These are phyloP conservation scores for Actinomortierella wolfii DNA, from an alignment of 371 early-diverging fungal genomes.

Conservation along the genomic window DNA sequence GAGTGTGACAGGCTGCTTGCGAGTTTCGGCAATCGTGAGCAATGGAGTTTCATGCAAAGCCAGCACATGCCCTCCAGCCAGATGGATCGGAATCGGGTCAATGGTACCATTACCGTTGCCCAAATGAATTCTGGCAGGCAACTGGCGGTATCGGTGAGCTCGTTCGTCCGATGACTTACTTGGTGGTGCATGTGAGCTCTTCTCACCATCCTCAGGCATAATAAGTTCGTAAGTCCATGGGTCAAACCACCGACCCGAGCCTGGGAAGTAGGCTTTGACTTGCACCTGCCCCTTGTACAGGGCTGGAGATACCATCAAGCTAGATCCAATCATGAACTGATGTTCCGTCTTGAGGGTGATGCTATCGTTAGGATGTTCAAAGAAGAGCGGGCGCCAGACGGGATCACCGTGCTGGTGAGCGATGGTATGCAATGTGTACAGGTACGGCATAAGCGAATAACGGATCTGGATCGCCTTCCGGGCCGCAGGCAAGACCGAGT, in stretches of 20 bases:
- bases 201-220: slow-evolving; percentile 5
- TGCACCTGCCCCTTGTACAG: slow-evolving; percentile 42
- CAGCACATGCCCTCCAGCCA: slow-evolving; percentile 51
- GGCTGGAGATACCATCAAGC: slow-evolving; percentile 63
- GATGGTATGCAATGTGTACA: slow-evolving; percentile 62
- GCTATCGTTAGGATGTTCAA: slow-evolving; percentile 55
- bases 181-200: slow-evolving; percentile 7
- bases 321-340: slow-evolving; percentile 63
- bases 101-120: slow-evolving; percentile 1
- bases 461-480: slow-evolving; percentile 57
- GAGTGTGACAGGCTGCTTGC: slow-evolving; percentile 49
- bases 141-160: slow-evolving; percentile 14
- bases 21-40: slow-evolving; percentile 53
- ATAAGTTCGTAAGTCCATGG: slow-evolving; percentile 35
- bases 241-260: slow-evolving; percentile 56
- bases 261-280: slow-evolving; percentile 57
- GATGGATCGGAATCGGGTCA: slow-evolving; percentile 43
- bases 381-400: slow-evolving; percentile 60
- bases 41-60: slow-evolving; percentile 52
- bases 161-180: slow-evolving; percentile 2
- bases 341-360: slow-evolving; percentile 49
- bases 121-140: slow-evolving; percentile 8
- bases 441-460: slow-evolving; percentile 69
- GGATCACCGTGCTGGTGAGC: slow-evolving; percentile 53
- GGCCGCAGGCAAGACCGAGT: slow-evolving; percentile 49